Percentiles rank a stretch among this genome's conserved stretches.
These are phyloP conservation scores for Colletotrichum navitas DNA, from an alignment of 2,329 filamentous ascomycete genomes.

Conservation along the genomic window DNA sequence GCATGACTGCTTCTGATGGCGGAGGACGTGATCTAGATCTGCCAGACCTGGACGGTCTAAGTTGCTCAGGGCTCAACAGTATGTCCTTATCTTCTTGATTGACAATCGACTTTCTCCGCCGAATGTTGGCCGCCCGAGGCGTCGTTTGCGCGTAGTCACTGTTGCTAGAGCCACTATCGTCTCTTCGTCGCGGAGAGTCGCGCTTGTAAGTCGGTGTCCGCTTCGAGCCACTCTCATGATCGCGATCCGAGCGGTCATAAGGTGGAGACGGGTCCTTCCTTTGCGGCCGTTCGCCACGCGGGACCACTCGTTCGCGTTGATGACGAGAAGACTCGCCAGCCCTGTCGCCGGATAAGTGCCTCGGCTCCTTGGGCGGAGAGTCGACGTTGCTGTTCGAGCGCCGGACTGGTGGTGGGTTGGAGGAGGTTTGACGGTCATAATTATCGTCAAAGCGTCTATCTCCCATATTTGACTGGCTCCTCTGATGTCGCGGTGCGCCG, in stretches of 20 bases:
- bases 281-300: conserved; percentile 40
- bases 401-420: conserved; percentile 44
- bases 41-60: conserved; percentile 34
- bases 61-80: conserved; percentile 45
- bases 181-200: conserved; percentile 47
- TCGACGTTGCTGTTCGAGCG: conserved; percentile 48
- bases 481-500: conserved; percentile 49
- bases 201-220: conserved; percentile 47
- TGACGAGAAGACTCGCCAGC: conserved; percentile 46
- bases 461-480: conserved; percentile 48
- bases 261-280: conserved; percentile 51
- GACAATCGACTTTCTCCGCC: conserved; percentile 52
- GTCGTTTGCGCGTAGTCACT: conserved; percentile 54
- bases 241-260: conserved; percentile 45
- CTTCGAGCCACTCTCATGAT: conserved; percentile 45
- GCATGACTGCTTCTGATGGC: conserved; percentile 49
- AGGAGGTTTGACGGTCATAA: conserved; percentile 48
- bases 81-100: conserved; percentile 51
- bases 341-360: conserved; percentile 52
- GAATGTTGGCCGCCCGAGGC: conserved; percentile 47
- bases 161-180: conserved; percentile 55
- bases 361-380: conserved; percentile 44
- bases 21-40: conserved; percentile 53
- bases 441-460: conserved; percentile 45
- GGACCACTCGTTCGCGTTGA: conserved; percentile 34